Conservation (phyloP, 2,329 filamentous ascomycete species). For the Arthrobotrys entomopaga region DNA sequence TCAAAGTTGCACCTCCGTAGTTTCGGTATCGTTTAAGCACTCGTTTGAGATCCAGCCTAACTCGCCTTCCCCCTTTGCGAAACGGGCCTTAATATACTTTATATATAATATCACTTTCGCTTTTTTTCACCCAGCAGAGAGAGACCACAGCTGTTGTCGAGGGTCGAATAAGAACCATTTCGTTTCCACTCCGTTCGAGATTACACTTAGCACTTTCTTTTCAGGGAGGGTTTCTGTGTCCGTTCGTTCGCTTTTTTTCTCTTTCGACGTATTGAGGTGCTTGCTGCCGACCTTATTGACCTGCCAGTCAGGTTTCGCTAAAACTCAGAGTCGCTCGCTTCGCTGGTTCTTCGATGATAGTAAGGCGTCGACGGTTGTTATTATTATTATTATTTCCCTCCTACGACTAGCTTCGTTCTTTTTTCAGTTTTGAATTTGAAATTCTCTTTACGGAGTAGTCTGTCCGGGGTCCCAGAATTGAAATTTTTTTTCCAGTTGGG, state of each 20-base stretch:
- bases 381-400: slow-evolving; percentile 10
- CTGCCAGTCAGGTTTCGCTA: slow-evolving; percentile 17
- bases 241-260: slow-evolving; percentile 26
- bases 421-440: neutral
- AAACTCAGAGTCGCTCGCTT: slow-evolving; percentile 6
- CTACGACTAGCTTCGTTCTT: neutral
- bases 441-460: neutral
- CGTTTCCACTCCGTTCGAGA: slow-evolving; percentile 22
- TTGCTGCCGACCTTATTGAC: slow-evolving; percentile 33
- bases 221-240: slow-evolving; percentile 15
- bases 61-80: slow-evolving; percentile 43
- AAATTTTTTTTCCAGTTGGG: slow-evolving; percentile 2
- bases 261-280: slow-evolving; percentile 36
- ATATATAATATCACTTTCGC: too few species aligned
- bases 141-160: slow-evolving; percentile 13
- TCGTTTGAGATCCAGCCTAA: slow-evolving; percentile 46
- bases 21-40: slow-evolving; percentile 54
- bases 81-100: slow-evolving; percentile 36
- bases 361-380: neutral
- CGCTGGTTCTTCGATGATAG: slow-evolving; percentile 10
- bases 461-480: slow-evolving; percentile 5
- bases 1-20: slow-evolving; percentile 44
- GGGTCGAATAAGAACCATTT: slow-evolving; percentile 34
- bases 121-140: neutral
- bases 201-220: slow-evolving; percentile 2